Base-by-base conservation (phyloP, 345 rosid genomes). In the Eucalyptus erythrocorys region DNA sequence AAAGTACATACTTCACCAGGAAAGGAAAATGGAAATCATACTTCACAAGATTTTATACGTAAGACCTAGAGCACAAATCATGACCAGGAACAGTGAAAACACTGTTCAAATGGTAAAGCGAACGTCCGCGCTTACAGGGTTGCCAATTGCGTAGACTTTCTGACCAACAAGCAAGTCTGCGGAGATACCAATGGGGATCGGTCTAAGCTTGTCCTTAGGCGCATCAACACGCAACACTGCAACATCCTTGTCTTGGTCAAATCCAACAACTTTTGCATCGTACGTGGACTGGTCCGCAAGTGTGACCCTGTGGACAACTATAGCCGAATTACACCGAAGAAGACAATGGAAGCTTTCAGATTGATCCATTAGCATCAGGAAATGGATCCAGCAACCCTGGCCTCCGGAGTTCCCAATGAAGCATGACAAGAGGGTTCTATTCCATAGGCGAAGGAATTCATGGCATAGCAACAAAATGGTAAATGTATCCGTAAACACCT, bases 151-250 rank as follows among this genome's bases (percentile, higher is more conserved):
- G 91, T 87, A 97, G 19, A 97, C 99, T 94, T 97, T 97, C 94
- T 96, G 99, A 24, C 99, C 99, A 50, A 97, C 99, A 89, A 97
- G 98, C 86, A 97, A 93, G 91, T 97, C 99, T 14, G 99, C 98
- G 32, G 99, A 96, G 88, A 96, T 89, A 87, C 99, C 99, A 92
- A 97, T 81, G 61, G 99, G 99, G 87, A 97, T 93, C 5, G 99
- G 98, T 88, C 96, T 93, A 87, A 97, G 90, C 91, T 97, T 96
- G 55, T 93, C 94, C 71, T 93, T 92, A 0, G 99, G 99, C 30
- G 99, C 96, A 81, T 95, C 94, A 1, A 96, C 93, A 87, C 91
- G 92, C 92, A 97, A 90, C 43, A 96, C 98, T 10, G 99, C 99
- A 53, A 97, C 99, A 92, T 97, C 99, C 93, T 97, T 97, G 91